Conservation (phyloP, 1,284 basidiomycete species). For the Trametes polyzona region DNA sequence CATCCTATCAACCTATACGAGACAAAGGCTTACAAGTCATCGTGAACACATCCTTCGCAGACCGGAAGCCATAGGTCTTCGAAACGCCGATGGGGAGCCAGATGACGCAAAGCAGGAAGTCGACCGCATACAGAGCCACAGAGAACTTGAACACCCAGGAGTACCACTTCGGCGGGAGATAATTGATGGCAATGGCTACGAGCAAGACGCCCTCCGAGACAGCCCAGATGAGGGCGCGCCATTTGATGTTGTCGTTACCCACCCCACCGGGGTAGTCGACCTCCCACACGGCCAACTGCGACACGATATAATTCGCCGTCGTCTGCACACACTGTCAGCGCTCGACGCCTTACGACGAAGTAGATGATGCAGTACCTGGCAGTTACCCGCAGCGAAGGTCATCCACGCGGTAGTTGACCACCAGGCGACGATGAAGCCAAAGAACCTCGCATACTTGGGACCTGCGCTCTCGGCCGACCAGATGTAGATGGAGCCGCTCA, state of each 20-base stretch:
- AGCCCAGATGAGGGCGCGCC: conserved; percentile 82
- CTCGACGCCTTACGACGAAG: not conserved
- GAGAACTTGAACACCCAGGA: conserved; percentile 77
- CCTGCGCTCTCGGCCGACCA: conserved; percentile 91
- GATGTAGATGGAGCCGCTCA: conserved; percentile 88
- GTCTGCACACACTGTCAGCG: conserved; percentile 56
- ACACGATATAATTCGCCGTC: conserved; percentile 84
- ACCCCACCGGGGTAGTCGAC: conserved; percentile 80
- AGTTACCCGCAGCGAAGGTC: conserved; percentile 84
- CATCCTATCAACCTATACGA: not conserved
- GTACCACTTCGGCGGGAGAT: conserved; percentile 76
- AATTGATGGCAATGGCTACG: conserved; percentile 77
- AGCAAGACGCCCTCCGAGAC: conserved; percentile 73
- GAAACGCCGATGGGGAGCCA: conserved; percentile 89
- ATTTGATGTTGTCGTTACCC: conserved; percentile 73
- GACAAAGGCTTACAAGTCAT: conserved; percentile 64
- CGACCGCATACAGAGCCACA: conserved; percentile 73
- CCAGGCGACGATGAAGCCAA: conserved; percentile 88
- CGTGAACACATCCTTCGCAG: conserved; percentile 80
- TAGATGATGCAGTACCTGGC: conserved; percentile 55
- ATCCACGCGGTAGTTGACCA: conserved; percentile 91
- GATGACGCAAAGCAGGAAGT: conserved; percentile 83
- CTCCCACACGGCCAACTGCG: conserved; percentile 79
- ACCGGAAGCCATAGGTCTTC: conserved; percentile 81
- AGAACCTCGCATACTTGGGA: conserved; percentile 78